phyloP scores from a whole-genome alignment of 2,329 filamentous ascomycete genomes.

The Penicillium sumatraense region DNA sequence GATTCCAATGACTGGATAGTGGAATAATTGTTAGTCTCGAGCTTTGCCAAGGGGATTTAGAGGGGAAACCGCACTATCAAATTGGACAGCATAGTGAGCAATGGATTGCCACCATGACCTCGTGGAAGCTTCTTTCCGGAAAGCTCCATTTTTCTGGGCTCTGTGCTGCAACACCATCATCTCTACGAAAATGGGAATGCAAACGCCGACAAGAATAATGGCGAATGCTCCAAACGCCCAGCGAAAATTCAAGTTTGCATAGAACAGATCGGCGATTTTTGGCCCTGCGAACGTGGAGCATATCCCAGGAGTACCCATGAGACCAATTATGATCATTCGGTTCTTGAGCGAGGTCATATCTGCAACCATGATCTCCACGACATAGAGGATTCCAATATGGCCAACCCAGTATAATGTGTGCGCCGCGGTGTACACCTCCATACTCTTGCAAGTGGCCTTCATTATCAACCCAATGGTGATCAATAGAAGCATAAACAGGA shows the following conservation, averaged over 20 bases:
- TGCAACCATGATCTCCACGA: conserved; percentile 62
- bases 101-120: conserved; percentile 21
- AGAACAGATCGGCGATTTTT: conserved; percentile 58
- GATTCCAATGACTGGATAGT: conserved; percentile 5
- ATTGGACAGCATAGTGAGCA: conserved; percentile 25
- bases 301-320: conserved; percentile 64
- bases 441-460: conserved; percentile 12
- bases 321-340: conserved; percentile 63
- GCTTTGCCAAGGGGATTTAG: neutral
- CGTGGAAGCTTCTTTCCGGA: conserved; percentile 18
- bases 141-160: conserved; percentile 48
- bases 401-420: conserved; percentile 57
- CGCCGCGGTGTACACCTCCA: conserved; percentile 13
- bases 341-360: conserved; percentile 66
- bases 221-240: conserved; percentile 68
- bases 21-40: neutral
- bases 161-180: conserved; percentile 60
- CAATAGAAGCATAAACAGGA: conserved; percentile 10
- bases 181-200: conserved; percentile 59
- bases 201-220: conserved; percentile 55
- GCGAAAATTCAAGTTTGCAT: conserved; percentile 58
- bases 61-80: conserved; percentile 23
- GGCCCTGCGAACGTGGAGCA: conserved; percentile 55
- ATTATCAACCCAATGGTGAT: conserved; percentile 11
- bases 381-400: conserved; percentile 58